Base-by-base conservation (phyloP, 805 yeast species). In the Lachancea mirantina region DNA sequence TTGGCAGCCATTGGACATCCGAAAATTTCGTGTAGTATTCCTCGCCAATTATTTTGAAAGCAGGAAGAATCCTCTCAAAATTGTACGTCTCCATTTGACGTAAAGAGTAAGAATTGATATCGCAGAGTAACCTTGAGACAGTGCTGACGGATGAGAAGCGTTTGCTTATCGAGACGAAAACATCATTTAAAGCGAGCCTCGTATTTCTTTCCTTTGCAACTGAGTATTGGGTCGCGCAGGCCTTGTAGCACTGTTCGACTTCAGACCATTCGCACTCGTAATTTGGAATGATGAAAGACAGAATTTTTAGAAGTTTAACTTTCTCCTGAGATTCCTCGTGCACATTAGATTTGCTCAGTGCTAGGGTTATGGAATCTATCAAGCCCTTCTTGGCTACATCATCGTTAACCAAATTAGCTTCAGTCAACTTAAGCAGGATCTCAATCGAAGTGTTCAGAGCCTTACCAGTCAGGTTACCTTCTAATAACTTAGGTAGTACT, bases 1-100 rank as follows among this genome's bases (percentile, higher is more conserved):
- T 47, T 3, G 96, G 96, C 7, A 72, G 43, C 97, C 97, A 92
- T 46, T 84, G 84, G 3, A 57, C 26, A 1, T 71, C 62, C 0
- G 71, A 50, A 2, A 82, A 57, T 0, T 49, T 38, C 5, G 32
- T 8, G 49, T 68, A 83, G 3, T 59, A 43, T 1, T 52, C 55
- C 39, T 84, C 92, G 45, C 76, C 82, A 32, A 89, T 65, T 11
- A 48, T 50, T 34, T 74, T 72, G 54, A 74, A 89, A 0, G 89
- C 84, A 4, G 67, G 62, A 28, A 89, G 61, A 39, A 95, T 68
- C 34, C 71, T 70, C 38, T 77, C 89, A 54, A 78, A 89, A 57
- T 92, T 95, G 26, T 81, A 77, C 42, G 81, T 87, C 19, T 75
- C 77, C 35, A 85, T 59, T 33, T 84, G 67, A 21, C 59, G 71